Evolutionary conservation across 139 green algal genomes (phyloP), one percentile per base, ranked within the genome.

Genomic region (Gonium pectorale): DNA sequence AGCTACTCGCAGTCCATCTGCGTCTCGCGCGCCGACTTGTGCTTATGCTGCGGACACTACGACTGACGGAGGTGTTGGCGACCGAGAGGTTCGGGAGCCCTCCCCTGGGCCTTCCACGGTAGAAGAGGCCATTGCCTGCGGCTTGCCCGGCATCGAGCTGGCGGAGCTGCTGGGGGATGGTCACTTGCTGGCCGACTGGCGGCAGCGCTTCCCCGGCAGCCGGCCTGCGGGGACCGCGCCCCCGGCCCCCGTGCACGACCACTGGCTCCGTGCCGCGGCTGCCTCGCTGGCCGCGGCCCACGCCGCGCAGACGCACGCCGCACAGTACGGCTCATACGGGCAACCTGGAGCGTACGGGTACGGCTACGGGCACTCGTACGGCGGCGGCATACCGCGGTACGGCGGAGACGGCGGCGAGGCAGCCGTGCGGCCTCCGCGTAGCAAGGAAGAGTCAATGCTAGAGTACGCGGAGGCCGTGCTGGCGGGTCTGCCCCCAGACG

Each of bases 401-500:
- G 60, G n/a, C 60, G 60, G 1, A 3, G 49, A 0, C 7, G 54
- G 26, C 33, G 74, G n/a, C 33, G 83, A 15, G 29, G 83, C 19
- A 5, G 80, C 27, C 31, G 54, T 5, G 9, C 37, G 40, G 15
- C 66, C n/a, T 37, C 79, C 64, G 3, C 35, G 38, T 21, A 82
- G 44, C 60, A 43, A 74, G 1, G 84, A 85, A 80, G 79, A 44
- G 49, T 78, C 31, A 49, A 71, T 56, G 79, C 40, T 69, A 31
- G 68, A 68, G 41, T 89, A 86, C 29, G 90, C 90, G 24, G 75
- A 81, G 13, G 90, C 90, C 29, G 90, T 89, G 8, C 60, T 94
- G 11, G 81, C 70, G 31, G 91, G 89, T 2, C 86, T 95, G 49
- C 92, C 92, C 0, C 81, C 89, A 2, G 68, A 94, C 35, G 92